These are phyloP conservation scores for Beta macrorhiza DNA, from an alignment of 179 eudicot genomes.

Conservation along the genomic window DNA sequence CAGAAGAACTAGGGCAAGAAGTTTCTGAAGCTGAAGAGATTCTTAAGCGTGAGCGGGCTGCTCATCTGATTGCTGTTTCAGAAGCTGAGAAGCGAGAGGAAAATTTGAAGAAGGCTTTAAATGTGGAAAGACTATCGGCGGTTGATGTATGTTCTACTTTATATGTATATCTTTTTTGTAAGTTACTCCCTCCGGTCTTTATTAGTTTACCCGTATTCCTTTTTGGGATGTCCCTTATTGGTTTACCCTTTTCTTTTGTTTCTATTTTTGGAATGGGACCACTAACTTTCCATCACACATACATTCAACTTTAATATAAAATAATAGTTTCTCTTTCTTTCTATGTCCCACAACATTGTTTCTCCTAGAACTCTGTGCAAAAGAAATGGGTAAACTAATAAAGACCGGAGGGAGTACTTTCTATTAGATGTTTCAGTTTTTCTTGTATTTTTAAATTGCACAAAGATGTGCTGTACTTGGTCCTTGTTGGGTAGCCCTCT, in stretches of 20 bases:
- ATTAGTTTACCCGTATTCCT: too few relatives aligned
- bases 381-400: too few relatives aligned
- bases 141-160: slow-evolving; percentile 52
- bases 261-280: too few relatives aligned
- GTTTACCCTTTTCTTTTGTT: too few relatives aligned
- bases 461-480: neutral
- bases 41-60: slow-evolving; percentile 71
- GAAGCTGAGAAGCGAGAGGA: slow-evolving; percentile 79
- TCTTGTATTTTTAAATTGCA: neutral
- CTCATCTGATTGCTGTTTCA: slow-evolving; percentile 63
- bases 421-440: neutral
- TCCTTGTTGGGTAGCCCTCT: neutral
- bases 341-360: too few relatives aligned
- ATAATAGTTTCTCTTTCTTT: too few relatives aligned
- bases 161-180: neutral
- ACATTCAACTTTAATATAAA: too few relatives aligned
- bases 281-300: too few relatives aligned
- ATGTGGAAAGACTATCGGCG: slow-evolving; percentile 58
- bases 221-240: too few relatives aligned
- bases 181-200: neutral
- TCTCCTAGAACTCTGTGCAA: too few relatives aligned
- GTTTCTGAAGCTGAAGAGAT: slow-evolving; percentile 64
- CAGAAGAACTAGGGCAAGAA: slow-evolving; percentile 57
- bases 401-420: neutral
- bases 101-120: slow-evolving; percentile 65